Percentiles rank a stretch among this genome's conserved stretches.
Conservation (phyloP, 1,139 yeast species). For the Tardiomyces blankii region DNA sequence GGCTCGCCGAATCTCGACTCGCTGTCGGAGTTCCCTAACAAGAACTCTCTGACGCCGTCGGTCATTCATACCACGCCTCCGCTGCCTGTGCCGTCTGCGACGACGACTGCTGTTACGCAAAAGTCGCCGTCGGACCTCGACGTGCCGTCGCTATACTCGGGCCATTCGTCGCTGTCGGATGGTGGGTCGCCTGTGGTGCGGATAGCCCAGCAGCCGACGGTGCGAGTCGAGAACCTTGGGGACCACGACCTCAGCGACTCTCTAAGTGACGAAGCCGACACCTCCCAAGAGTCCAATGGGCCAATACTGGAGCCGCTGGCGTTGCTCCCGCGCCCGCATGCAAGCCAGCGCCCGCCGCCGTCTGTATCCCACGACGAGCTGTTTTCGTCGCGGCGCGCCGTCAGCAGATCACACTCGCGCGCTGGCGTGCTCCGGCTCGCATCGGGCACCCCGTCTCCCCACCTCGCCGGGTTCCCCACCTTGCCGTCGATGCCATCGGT, state of each 20-base stretch:
- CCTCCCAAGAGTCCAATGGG: background rate
- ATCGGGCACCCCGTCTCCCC: background rate
- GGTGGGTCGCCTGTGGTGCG: background rate
- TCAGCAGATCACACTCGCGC: background rate
- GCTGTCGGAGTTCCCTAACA: conserved; percentile 13
- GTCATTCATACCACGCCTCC: background rate
- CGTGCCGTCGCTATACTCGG: background rate
- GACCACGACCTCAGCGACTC: background rate
- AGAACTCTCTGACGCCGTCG: conserved; percentile 10
- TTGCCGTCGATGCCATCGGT: conserved; percentile 7
- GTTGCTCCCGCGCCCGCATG: background rate
- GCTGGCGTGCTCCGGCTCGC: background rate
- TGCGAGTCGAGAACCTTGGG: no score
- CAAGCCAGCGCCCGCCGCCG: background rate
- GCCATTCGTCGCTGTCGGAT: background rate
- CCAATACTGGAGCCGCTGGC: background rate
- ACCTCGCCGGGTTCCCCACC: conserved; percentile 8
- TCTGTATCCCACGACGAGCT: background rate
- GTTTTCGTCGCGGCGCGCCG: background rate
- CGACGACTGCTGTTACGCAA: background rate
- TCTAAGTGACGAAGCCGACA: background rate
- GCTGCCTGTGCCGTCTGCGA: background rate
- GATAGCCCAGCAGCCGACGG: background rate
- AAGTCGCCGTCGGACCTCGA: background rate
- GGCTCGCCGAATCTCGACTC: conserved; percentile 12